These are phyloP conservation scores for Scleromitrula shiraiana DNA, from an alignment of 2,329 filamentous ascomycete species.

Conservation along the genomic window DNA sequence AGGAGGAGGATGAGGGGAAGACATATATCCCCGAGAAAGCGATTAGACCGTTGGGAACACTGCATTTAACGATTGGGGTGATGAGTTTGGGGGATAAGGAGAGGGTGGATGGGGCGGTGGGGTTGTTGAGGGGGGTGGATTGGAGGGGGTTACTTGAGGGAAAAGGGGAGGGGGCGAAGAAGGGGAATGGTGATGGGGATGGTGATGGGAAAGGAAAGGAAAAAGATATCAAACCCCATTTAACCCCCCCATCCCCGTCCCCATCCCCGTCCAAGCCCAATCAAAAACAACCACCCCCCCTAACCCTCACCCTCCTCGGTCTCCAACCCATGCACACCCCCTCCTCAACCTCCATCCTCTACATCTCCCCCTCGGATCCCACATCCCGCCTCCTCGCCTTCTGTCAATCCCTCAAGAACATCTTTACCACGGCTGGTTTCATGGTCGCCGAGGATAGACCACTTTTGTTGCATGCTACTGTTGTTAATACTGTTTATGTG, in stretches of 20 bases:
- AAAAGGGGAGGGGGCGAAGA: not conserved
- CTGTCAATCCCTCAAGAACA: conserved; percentile 44
- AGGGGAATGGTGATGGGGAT: not conserved
- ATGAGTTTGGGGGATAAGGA: conserved; percentile 60
- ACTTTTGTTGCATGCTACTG: conserved; percentile 72
- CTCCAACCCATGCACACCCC: conserved; percentile 54
- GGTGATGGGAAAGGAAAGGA: not conserved
- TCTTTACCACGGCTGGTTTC: conserved; percentile 48
- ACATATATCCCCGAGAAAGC: conserved; percentile 52
- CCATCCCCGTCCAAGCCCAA: conserved; percentile 3
- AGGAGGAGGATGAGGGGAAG: not conserved
- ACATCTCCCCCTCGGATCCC: conserved; percentile 50
- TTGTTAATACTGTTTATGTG: conserved; percentile 79
- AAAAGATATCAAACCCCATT: not conserved
- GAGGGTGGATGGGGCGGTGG: conserved; percentile 38
- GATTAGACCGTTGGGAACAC: conserved; percentile 66
- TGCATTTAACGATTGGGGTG: conserved; percentile 82
- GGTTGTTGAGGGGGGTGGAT: conserved; percentile 38
- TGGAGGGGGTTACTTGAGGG: conserved; percentile 30
- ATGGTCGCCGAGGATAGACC: conserved; percentile 51
- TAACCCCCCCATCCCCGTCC: not conserved
- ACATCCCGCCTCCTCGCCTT: conserved; percentile 46
- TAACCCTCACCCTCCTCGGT: conserved; percentile 38
- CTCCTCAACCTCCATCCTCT: conserved; percentile 52
- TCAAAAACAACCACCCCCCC: conserved; percentile 21